Percentiles rank a stretch among this genome's conserved stretches.
These are phyloP conservation scores for Fusarium acutatum DNA, from an alignment of 2,329 filamentous ascomycete genomes.

Conservation along the genomic window DNA sequence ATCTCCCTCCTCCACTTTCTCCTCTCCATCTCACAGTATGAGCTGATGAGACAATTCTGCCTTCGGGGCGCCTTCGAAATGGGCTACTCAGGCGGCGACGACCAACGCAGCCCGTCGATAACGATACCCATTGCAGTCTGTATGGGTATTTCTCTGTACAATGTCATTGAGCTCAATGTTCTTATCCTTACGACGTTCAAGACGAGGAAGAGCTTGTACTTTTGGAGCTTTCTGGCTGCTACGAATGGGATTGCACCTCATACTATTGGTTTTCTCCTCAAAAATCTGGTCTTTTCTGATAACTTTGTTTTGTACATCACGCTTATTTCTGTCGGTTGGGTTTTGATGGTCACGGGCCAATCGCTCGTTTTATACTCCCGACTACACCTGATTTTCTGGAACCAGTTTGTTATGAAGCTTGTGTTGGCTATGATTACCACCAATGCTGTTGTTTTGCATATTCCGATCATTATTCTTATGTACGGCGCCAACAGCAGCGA, in stretches of 20 bases:
- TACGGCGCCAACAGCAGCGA: constrained; percentile 58
- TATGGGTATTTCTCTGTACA: constrained; percentile 42
- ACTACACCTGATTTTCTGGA: constrained; percentile 65
- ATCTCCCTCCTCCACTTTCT: background rate
- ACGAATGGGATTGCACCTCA: constrained; percentile 45
- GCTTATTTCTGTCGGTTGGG: constrained; percentile 44
- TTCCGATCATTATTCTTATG: constrained; percentile 64
- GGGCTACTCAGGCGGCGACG: constrained; percentile 19
- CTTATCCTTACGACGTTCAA: constrained; percentile 47
- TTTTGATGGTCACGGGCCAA: constrained; percentile 67
- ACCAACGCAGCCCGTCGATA: background rate
- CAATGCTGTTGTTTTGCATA: constrained; percentile 57
- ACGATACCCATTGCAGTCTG: constrained; percentile 7
- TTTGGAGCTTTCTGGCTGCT: constrained; percentile 48
- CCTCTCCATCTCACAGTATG: constrained; percentile 2
- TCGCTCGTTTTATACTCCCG: constrained; percentile 70
- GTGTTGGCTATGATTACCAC: constrained; percentile 66
- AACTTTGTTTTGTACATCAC: constrained; percentile 36
- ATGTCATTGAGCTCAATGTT: constrained; percentile 47
- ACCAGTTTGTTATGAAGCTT: constrained; percentile 55
- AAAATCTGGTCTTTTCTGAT: constrained; percentile 37
- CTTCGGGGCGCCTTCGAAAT: background rate
- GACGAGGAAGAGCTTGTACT: constrained; percentile 46
- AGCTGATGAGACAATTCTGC: background rate
- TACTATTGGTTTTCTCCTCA: constrained; percentile 57